These are phyloP conservation scores for Pichia cephalocereana DNA, from an alignment of 805 yeast genomes.

Conservation along the genomic window DNA sequence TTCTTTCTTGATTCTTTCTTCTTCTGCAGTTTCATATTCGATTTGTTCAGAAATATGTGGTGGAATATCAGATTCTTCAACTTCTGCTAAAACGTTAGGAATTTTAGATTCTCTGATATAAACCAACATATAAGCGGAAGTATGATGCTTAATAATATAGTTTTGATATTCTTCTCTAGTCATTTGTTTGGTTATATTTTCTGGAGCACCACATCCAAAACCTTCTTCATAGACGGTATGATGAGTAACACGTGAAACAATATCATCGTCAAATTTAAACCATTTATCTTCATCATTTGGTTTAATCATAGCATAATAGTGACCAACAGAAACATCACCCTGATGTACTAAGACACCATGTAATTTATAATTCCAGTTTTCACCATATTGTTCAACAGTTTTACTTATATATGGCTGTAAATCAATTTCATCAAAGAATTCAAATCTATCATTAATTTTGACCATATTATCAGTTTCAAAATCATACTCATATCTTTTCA, in stretches of 20 bases:
- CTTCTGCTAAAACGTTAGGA: constrained; percentile 50
- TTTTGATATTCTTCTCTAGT: constrained; percentile 54
- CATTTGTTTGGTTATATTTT: constrained; percentile 39
- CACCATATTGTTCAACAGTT: constrained; percentile 33
- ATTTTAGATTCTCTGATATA: constrained; percentile 63
- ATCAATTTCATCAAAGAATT: constrained; percentile 78
- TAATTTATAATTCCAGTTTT: constrained; percentile 69
- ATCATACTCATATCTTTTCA: constrained; percentile 92
- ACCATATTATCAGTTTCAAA: constrained; percentile 80
- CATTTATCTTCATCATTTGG: constrained; percentile 65
- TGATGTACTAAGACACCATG: constrained; percentile 95
- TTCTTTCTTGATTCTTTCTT: constrained; percentile 44
- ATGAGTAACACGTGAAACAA: constrained; percentile 79
- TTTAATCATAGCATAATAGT: constrained; percentile 88
- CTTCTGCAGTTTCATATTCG: constrained; percentile 50
- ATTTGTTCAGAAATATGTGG: constrained; percentile 58
- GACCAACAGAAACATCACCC: constrained; percentile 95
- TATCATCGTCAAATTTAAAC: constrained; percentile 88
- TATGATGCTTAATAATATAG: constrained; percentile 65
- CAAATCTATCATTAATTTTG: constrained; percentile 87
- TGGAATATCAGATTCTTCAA: constrained; percentile 51
- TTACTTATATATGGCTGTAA: constrained; percentile 69
- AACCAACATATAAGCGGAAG: constrained; percentile 96
- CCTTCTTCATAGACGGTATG: constrained; percentile 86
- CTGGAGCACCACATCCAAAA: constrained; percentile 69